phyloP scores from a whole-genome alignment of 495 filamentous ascomycete genomes.

The Hyaloscypha finlandica region DNA sequence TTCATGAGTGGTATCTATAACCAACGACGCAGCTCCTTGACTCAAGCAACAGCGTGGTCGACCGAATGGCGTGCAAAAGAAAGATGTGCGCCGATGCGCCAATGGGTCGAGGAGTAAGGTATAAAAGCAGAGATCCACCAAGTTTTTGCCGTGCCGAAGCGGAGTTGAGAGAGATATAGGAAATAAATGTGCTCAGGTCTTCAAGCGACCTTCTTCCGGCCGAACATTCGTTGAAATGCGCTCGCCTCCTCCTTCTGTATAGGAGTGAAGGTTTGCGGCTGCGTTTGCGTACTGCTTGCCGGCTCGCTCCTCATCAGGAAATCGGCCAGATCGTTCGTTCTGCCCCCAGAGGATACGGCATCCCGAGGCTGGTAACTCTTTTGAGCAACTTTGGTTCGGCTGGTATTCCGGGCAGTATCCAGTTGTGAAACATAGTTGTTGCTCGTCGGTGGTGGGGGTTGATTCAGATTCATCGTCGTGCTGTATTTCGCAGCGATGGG shows the following conservation, averaged over 20 bases:
- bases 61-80: neutral
- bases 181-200: neutral
- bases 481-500: constrained; percentile 29
- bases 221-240: constrained; percentile 32
- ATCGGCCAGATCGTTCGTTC: constrained; percentile 73
- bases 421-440: constrained; percentile 36
- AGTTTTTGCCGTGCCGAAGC: neutral
- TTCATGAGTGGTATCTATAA: neutral
- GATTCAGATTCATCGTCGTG: constrained; percentile 4
- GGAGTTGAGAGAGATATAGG: neutral
- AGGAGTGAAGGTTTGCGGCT: constrained; percentile 30
- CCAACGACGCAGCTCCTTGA: neutral
- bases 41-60: neutral
- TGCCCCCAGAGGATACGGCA: constrained; percentile 35
- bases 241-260: constrained; percentile 32
- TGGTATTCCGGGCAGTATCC: constrained; percentile 28
- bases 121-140: neutral
- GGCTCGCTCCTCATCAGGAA: constrained; percentile 79
- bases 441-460: constrained; percentile 17
- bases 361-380: constrained; percentile 57
- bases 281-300: constrained; percentile 40
- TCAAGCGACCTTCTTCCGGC: constrained; percentile 31
- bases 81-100: neutral
- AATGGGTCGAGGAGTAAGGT: neutral
- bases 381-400: constrained; percentile 41